Evolutionary conservation across 2,329 filamentous ascomycete species (phyloP), one percentile per base, ranked within the genome.

Genomic region (Leptosphaerulina australis): DNA sequence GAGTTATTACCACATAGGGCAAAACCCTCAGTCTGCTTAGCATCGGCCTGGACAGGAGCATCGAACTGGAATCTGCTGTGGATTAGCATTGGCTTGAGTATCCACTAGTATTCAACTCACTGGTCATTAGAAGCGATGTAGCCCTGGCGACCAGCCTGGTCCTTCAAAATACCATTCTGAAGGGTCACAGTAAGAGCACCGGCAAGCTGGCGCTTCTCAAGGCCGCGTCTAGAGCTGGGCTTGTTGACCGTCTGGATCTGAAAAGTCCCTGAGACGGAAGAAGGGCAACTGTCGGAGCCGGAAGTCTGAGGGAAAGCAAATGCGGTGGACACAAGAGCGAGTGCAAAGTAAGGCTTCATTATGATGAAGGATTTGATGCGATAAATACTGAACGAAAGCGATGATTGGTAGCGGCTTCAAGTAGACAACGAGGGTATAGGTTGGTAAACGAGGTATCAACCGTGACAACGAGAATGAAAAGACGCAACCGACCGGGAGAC

Each of bases 121-220:
- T 95, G 91, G 72, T 81, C 83, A 81, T 93, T 94, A 71, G 83
- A 77, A 11, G 88, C 89, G 63, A 95, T 90, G 75, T 91, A 91
- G 4, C 88, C 90, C 29, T 81, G 89, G 55, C 90, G 87, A 38
- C 78, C 80, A 55, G 85, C 70, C 30, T 79, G 74, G 60, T 95
- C 90, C 28, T 74, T 84, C 50, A 93, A 78, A 29, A 86, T 70
- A 53, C 88, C 85, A 48, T 86, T 76, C 22, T 77, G 61, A 34
- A 95, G 82, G 9, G 76, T 82, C 51, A 90, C 69, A 14, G 82
- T 81, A 14, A 94, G 80, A 28, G 81, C 75, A 4, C 67, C 67
- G 43, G 61, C 44, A 31, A 64, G 60, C 57, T 70, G 68, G 29
- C 68, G 68, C 30, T 48, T 52, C 41, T 57, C 56, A 35, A 69